Conservation (phyloP, 1,139 yeast species). For the Suhomyces panamericanus region DNA sequence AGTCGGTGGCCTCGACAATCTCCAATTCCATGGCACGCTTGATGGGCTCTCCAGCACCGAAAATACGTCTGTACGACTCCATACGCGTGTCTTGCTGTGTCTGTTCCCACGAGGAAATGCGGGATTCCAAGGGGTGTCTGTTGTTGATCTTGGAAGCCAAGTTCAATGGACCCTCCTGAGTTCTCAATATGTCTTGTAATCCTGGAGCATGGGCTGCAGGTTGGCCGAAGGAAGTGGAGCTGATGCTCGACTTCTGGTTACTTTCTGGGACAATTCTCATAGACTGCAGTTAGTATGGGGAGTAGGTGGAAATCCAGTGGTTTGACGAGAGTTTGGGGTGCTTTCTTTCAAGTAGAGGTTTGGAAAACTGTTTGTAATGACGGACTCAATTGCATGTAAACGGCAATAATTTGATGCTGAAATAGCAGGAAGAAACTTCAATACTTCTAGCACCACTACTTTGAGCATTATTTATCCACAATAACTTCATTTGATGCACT, state of each 20-base stretch:
- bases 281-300: constrained; percentile 32
- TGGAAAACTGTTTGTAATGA: background rate
- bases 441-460: too few relatives aligned
- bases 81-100: constrained; percentile 69
- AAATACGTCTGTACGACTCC: constrained; percentile 78
- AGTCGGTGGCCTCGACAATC: constrained; percentile 71
- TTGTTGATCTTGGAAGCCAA: constrained; percentile 71
- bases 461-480: too few relatives aligned
- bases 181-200: constrained; percentile 57
- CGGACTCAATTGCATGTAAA: too few relatives aligned
- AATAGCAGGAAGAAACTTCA: too few relatives aligned
- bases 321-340: background rate
- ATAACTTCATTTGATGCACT: too few relatives aligned
- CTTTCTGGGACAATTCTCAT: constrained; percentile 53
- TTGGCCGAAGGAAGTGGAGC: constrained; percentile 50
- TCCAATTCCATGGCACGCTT: constrained; percentile 84
- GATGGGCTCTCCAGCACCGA: constrained; percentile 93
- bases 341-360: background rate
- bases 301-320: background rate
- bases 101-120: constrained; percentile 77
- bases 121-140: constrained; percentile 82
- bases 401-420: too few relatives aligned
- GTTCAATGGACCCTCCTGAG: constrained; percentile 58
- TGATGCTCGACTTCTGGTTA: constrained; percentile 41
- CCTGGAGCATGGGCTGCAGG: constrained; percentile 63